These are phyloP conservation scores for Stagonosporopsis rhizophila DNA, from an alignment of 2,329 filamentous ascomycete species.

Conservation along the genomic window DNA sequence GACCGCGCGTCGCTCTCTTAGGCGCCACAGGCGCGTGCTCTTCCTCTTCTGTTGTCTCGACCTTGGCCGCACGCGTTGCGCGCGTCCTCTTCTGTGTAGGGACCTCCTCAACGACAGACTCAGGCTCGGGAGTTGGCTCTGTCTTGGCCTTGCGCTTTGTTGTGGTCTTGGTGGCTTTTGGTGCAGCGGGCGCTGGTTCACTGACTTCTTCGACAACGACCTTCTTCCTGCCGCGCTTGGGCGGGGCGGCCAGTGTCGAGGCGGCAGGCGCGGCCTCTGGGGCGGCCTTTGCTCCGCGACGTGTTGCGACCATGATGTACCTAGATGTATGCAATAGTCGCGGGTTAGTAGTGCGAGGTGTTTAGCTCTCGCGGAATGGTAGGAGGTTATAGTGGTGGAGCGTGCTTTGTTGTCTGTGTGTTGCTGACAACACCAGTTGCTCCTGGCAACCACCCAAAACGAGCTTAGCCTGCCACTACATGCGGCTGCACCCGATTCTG, in stretches of 20 bases:
- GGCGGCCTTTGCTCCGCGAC: conserved; percentile 38
- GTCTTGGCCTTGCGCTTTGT: conserved; percentile 31
- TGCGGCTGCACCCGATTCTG: conserved; percentile 1
- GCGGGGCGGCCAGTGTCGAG: conserved; percentile 41
- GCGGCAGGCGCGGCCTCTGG: conserved; percentile 32
- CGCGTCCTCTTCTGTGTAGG: conserved; percentile 32
- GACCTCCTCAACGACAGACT: conserved; percentile 17
- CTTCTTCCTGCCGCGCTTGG: conserved; percentile 43
- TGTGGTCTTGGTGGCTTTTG: conserved; percentile 31
- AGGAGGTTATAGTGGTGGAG: conserved; percentile 20
- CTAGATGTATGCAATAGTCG: conserved; percentile 21
- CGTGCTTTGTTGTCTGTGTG: conserved; percentile 29
- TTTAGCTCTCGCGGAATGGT: conserved; percentile 19
- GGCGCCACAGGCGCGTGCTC: conserved; percentile 27
- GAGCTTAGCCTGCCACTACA: conserved; percentile 1
- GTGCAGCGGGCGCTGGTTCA: conserved; percentile 25
- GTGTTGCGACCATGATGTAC: conserved; percentile 42
- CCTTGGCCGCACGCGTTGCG: conserved; percentile 32
- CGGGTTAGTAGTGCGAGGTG: conserved; percentile 15
- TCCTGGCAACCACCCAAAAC: conserved; percentile 20
- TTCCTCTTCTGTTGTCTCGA: conserved; percentile 24
- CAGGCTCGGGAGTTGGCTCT: conserved; percentile 21
- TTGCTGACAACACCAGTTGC: conserved; percentile 26
- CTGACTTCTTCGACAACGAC: conserved; percentile 28
- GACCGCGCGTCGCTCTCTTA: conserved; percentile 35